Base-by-base conservation (phyloP, 345 rosid species). In the Cardamine chenopodiifolia region DNA sequence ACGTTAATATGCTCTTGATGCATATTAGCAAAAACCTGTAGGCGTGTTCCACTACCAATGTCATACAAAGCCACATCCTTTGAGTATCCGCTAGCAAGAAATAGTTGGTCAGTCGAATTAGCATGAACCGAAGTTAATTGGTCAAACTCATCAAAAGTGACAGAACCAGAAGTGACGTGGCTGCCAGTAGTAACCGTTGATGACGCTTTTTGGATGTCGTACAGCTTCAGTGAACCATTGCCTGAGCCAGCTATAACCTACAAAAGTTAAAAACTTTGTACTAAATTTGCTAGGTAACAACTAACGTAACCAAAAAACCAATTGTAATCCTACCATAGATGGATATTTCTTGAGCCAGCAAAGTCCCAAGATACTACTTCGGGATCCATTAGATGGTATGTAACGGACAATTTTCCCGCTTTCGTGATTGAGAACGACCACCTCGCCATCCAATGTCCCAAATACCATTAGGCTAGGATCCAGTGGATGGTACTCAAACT, bases 241-340 rank as follows among this genome's bases (percentile, higher is more conserved):
- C 87, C 98, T 56, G 98, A 94, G 66, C 98, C 98, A 45, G 98
- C 95, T 78, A 94, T 86, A 73, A 91, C 89, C 98, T 94, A 88
- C 69, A 61, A 75, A 59, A 42, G 13, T n/a, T 44, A 76, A 23
- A 58, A 44, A 18, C n/a, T 9, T 23, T 52, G 19, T 19, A 40
- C 20, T 60, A 28, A 55, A 40, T 20, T 59, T 12, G 37, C 20
- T 34, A 57, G 19, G 44, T 6, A 68, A 52, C 52, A 76, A 32
- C 63, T 44, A 68, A 70, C 32, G 37, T 1, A 77, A 22, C 59
- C 18, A 20, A 18, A 45, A 56, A 19, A 26, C 45, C 31, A 0
- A 0, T 4, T 35, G 34, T 7, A 25, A 48, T 28, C n/a, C 8
- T 83, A 93, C 97, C 97, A 86, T 88, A 40, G 89, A 85, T 57